Conservation (phyloP, 345 rosid species). For the Melaleuca quinquenervia region DNA sequence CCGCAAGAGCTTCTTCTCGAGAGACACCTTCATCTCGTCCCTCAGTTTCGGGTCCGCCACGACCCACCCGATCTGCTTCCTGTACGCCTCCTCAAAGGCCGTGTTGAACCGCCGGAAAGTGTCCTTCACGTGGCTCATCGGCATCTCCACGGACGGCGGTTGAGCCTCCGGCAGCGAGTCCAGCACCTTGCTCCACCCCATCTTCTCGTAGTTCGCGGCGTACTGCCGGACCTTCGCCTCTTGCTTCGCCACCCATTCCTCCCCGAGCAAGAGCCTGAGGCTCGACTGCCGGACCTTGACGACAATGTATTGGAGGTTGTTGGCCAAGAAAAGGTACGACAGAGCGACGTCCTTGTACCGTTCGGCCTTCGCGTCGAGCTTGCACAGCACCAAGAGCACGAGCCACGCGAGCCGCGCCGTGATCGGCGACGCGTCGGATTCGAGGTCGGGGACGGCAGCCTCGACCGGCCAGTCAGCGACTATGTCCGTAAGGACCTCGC, state of each 20-base stretch:
- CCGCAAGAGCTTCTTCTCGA: slow-evolving; percentile 32
- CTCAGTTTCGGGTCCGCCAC: slow-evolving; percentile 42
- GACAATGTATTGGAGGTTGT: slow-evolving; percentile 69
- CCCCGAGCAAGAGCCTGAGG: slow-evolving; percentile 41
- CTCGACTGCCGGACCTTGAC: slow-evolving; percentile 47
- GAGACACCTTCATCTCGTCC: slow-evolving; percentile 43
- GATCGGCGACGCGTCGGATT: slow-evolving; percentile 24
- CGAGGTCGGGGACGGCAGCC: slow-evolving; percentile 12
- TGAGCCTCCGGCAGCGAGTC: slow-evolving; percentile 24
- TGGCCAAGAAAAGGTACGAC: slow-evolving; percentile 67
- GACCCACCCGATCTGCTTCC: slow-evolving; percentile 49
- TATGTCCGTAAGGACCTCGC: slow-evolving; percentile 31
- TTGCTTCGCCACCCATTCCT: slow-evolving; percentile 50
- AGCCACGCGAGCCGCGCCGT: slow-evolving; percentile 50
- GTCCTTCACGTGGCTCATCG: slow-evolving; percentile 16
- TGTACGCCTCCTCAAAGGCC: slow-evolving; percentile 44
- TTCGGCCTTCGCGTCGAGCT: slow-evolving; percentile 58
- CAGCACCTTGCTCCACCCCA: slow-evolving; percentile 55
- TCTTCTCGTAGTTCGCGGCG: slow-evolving; percentile 47
- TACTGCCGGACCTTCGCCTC: slow-evolving; percentile 45
- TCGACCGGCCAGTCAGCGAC: slow-evolving; percentile 45
- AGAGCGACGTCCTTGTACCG: slow-evolving; percentile 46
- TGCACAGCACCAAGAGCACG: slow-evolving; percentile 57
- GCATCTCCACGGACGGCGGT: slow-evolving; percentile 8
- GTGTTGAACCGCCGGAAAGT: slow-evolving; percentile 38